phyloP scores from a whole-genome alignment of 495 filamentous ascomycete genomes.

The Cenococcum geophilum region DNA sequence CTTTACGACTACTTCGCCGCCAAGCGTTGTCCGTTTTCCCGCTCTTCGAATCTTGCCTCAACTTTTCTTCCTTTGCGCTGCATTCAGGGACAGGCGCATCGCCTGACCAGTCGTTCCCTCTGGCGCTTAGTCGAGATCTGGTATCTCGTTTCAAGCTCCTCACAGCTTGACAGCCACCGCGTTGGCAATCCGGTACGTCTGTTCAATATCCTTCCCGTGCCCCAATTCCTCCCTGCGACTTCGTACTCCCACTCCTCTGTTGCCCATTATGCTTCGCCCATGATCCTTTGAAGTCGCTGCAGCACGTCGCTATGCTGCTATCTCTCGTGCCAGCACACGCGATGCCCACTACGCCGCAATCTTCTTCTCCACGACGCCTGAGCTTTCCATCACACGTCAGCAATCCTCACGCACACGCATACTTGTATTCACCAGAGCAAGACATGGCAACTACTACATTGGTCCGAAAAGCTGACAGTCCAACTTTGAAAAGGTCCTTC shows the following conservation, averaged over 20 bases:
- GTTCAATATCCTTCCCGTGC: constrained; percentile 17
- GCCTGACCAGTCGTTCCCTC: constrained; percentile 18
- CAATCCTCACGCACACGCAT: background rate
- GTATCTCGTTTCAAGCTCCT: constrained; percentile 31
- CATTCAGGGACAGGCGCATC: constrained; percentile 23
- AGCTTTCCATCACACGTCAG: background rate
- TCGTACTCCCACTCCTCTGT: constrained; percentile 10
- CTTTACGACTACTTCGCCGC: background rate
- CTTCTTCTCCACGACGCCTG: constrained; percentile 1
- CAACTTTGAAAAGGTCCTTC: constrained; percentile 34
- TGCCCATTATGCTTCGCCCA: constrained; percentile 2
- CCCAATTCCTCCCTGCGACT: constrained; percentile 10
- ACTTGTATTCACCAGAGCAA: background rate
- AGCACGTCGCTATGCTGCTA: background rate
- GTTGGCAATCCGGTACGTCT: constrained; percentile 30
- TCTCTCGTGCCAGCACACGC: background rate
- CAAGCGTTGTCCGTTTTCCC: background rate
- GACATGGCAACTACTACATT: constrained; percentile 26
- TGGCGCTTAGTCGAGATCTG: constrained; percentile 33
- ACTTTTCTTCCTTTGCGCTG: constrained; percentile 22
- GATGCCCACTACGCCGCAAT: background rate
- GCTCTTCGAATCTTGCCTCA: background rate
- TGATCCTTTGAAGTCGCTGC: constrained; percentile 1
- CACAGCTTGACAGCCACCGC: constrained; percentile 11
- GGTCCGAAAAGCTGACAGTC: constrained; percentile 32